Evolutionary conservation across 495 filamentous ascomycete genomes (phyloP), one percentile per base, ranked within the genome.

Genomic region (Beverwykella pulmonaria): DNA sequence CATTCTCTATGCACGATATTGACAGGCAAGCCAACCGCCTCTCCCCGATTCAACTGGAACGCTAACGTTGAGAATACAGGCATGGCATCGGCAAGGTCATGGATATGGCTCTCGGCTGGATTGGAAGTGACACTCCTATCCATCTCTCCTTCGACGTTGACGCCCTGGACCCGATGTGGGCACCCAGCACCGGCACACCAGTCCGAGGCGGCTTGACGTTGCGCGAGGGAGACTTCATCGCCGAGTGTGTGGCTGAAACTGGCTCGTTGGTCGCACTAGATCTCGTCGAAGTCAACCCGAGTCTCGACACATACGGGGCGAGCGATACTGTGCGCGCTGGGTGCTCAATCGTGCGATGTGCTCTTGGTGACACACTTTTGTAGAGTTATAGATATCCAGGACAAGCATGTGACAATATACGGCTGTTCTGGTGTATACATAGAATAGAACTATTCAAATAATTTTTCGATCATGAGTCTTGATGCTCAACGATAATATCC

Each of bases 1-100:
- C 93, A 6, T 99, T 98, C 73, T 93, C 88, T 77, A 99, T 98
- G 94, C 93, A 97, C 75, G 94, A 98, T 76, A 90, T 99, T 77
- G 94, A 99, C 74, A 83, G 85, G 87, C 91, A 77, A 62, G 79
- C 44, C n/a, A 2, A 56, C 29, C 61, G 34, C 26, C 53, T 48
- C 27, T 10, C 12, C 8, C n/a, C 12, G n/a, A 59, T 57, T 26
- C 44, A 22, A n/a, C 23, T 52, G 49, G 22, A n/a, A 30, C 47
- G 36, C 65, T 68, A 56, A 60, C 62, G 22, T 46, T 55, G 47
- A 44, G 52, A n/a, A 27, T 47, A 19, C 65, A 92, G 88, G 46
- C 82, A 97, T 70, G 94, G 94, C 32, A 98, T 99, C 74, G 95
- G 94, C 25, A 88, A 88, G 64, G 92, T 98, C 54, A 93, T 99